phyloP scores from a whole-genome alignment of 805 yeast genomes.

The Metschnikowia rubicola region DNA sequence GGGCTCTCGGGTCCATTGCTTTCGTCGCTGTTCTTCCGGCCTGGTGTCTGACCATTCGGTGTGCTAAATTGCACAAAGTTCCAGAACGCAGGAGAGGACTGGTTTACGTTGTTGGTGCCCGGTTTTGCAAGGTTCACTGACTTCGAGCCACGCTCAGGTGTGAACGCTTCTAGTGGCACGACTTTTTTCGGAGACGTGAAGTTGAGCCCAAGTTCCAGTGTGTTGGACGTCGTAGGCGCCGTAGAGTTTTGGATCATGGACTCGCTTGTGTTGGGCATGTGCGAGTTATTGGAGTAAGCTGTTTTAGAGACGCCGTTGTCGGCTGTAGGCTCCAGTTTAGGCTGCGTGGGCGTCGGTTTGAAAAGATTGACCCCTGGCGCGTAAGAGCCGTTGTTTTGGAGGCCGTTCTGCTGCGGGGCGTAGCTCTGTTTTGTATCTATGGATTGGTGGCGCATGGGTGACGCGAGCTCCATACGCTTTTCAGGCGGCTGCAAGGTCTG shows the following conservation, averaged over 20 bases:
- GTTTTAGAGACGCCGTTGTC: slow-evolving; percentile 3
- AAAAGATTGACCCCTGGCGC: slow-evolving; percentile 3
- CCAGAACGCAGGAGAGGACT: slow-evolving; percentile 90
- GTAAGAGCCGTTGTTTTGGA: neutral
- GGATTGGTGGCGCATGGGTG: slow-evolving; percentile 28
- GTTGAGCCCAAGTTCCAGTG: slow-evolving; percentile 34
- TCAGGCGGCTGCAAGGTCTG: slow-evolving; percentile 11
- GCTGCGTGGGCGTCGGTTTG: slow-evolving; percentile 2
- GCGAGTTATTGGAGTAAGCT: slow-evolving; percentile 14
- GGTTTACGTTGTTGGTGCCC: slow-evolving; percentile 35
- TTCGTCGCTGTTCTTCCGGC: slow-evolving; percentile 37
- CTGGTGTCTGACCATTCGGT: slow-evolving; percentile 43
- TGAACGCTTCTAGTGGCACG: slow-evolving; percentile 40
- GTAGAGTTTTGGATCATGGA: slow-evolving; percentile 17
- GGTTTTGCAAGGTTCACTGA: slow-evolving; percentile 20
- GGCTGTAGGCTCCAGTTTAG: neutral
- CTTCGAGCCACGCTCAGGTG: slow-evolving; percentile 43
- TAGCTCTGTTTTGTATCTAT: neutral
- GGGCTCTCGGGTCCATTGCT: slow-evolving; percentile 40
- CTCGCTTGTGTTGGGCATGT: slow-evolving; percentile 15
- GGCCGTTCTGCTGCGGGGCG: neutral
- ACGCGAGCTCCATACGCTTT: slow-evolving; percentile 42
- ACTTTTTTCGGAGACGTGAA: slow-evolving; percentile 43
- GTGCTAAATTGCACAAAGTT: slow-evolving; percentile 76
- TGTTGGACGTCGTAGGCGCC: slow-evolving; percentile 26